Conservation (phyloP, 306 rosid genomes). For the Cicer chorassanicum region DNA sequence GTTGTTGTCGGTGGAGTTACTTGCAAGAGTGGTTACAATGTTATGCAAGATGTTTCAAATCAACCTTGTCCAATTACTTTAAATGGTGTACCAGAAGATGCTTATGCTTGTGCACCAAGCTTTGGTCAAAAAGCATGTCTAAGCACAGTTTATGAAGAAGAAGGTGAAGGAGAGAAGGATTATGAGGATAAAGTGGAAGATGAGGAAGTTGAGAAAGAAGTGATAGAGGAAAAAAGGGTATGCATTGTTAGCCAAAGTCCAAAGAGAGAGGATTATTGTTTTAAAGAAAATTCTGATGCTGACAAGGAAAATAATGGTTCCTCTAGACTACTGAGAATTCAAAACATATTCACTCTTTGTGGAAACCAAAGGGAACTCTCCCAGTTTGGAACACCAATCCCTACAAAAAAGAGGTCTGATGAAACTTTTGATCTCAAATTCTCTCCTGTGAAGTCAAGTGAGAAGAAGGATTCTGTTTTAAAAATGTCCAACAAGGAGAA, state of each 20-base stretch:
- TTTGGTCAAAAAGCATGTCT: slow-evolving; percentile 64
- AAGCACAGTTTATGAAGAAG: slow-evolving; percentile 90
- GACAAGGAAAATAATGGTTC: slow-evolving; percentile 54
- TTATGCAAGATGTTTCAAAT: slow-evolving; percentile 48
- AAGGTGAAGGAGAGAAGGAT: slow-evolving; percentile 57
- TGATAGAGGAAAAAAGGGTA: slow-evolving; percentile 87
- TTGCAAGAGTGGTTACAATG: slow-evolving; percentile 48
- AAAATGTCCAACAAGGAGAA: slow-evolving; percentile 57
- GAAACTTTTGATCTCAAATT: slow-evolving; percentile 43
- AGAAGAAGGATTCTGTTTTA: slow-evolving; percentile 45
- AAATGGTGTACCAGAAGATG: slow-evolving; percentile 49
- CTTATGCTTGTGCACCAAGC: slow-evolving; percentile 53
- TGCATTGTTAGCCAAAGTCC: slow-evolving; percentile 56
- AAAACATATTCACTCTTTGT: slow-evolving; percentile 90
- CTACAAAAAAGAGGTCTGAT: slow-evolving; percentile 51
- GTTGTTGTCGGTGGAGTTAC: slow-evolving; percentile 55
- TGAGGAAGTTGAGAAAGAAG: slow-evolving; percentile 80
- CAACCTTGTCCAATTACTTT: slow-evolving; percentile 46
- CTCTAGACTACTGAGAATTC: slow-evolving; percentile 66
- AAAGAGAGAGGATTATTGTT: slow-evolving; percentile 51
- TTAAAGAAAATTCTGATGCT: slow-evolving; percentile 54
- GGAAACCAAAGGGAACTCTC: slow-evolving; percentile 91
- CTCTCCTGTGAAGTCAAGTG: slow-evolving; percentile 49
- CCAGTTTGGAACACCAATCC: slow-evolving; percentile 57
- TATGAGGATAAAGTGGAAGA: slow-evolving; percentile 58